Evolutionary conservation across 208 protist species (phyloP), one percentile per base, ranked within the genome.

Genomic region (Acanthamoeba sp.): DNA sequence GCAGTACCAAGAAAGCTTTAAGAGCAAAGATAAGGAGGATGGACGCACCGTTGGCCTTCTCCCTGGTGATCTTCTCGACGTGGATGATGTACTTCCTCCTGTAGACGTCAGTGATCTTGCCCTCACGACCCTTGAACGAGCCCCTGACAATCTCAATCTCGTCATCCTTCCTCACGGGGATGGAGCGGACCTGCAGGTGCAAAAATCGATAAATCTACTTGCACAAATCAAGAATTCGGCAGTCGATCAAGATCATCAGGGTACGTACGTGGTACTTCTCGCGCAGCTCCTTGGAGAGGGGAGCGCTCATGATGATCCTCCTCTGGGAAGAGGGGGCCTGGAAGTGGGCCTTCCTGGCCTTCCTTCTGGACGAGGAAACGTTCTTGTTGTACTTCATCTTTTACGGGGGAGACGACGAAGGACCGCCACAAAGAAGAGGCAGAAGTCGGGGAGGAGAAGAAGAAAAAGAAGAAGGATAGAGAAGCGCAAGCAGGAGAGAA

Each of bases 111-210:
- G 98, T 98, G 91, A 99, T 98, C 97, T 99, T 99, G 78, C 99
- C 99, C 92, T 98, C 98, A 64, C 97, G 95, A 59, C 98, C 98
- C 98, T 99, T 99, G 97, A 99, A 98, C 93, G 95, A 96, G 91
- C 99, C 99, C 38, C 93, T 69, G 18, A 98, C 91, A 87, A 99
- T 96, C 36, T 98, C 97, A 73, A 99, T 99, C 97, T 99, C 99
- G 96, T 99, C 99, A 91, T 99, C 99, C 96, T 99, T 99, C 96
- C 99, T 98, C 94, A 99, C 98, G 88, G 99, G 99, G 96, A 99
- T 98, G 48, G 98, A 98, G 93, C 99, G 98, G 34, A 98, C 95
- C 96, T 97, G 80, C 64, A 55, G 62, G 10, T 93, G 16, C 50
- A 96, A 42, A 69, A 95, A 93, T 32, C 34, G 18, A 34, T 36